Conservation (phyloP, 2,329 filamentous ascomycete genomes). For the Diaporthe helianthi region DNA sequence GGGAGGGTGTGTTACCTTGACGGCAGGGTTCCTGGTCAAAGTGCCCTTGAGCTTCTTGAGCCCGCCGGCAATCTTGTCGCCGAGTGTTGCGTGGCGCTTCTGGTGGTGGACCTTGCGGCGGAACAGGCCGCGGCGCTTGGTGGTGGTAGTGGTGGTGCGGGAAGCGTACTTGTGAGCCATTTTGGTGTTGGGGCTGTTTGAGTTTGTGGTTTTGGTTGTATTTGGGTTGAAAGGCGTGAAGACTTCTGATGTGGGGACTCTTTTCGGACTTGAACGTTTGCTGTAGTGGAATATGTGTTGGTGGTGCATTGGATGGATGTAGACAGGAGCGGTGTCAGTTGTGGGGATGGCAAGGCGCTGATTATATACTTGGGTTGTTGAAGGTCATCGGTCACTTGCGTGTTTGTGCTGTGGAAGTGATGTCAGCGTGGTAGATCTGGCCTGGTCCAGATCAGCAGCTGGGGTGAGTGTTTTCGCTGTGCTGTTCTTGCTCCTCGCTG, state of each 20-base stretch:
- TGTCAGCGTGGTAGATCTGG: constrained; percentile 12
- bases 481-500: neutral
- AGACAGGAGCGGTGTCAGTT: too few relatives aligned
- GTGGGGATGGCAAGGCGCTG: neutral
- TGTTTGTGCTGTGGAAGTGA: neutral
- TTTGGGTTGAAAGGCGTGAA: constrained; percentile 13
- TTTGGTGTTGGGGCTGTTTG: constrained; percentile 9
- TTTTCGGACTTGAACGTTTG: constrained; percentile 10
- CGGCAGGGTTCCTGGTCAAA: constrained; percentile 71
- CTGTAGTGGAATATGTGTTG: neutral
- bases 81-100: constrained; percentile 70
- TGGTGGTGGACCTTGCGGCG: constrained; percentile 59
- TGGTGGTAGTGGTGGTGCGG: constrained; percentile 41
- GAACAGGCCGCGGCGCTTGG: constrained; percentile 39
- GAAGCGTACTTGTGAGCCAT: constrained; percentile 34
- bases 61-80: constrained; percentile 80
- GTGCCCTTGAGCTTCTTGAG: constrained; percentile 76
- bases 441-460: neutral
- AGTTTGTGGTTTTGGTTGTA: neutral
- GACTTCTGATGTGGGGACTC: constrained; percentile 20
- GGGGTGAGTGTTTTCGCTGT: neutral
- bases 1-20: constrained; percentile 64
- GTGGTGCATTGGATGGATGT: constrained; percentile 1
- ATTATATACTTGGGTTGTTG: constrained; percentile 9
- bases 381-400: constrained; percentile 19